These are phyloP conservation scores for Myochromella boudieri DNA, from an alignment of 768 basidiomycete species.

Conservation along the genomic window DNA sequence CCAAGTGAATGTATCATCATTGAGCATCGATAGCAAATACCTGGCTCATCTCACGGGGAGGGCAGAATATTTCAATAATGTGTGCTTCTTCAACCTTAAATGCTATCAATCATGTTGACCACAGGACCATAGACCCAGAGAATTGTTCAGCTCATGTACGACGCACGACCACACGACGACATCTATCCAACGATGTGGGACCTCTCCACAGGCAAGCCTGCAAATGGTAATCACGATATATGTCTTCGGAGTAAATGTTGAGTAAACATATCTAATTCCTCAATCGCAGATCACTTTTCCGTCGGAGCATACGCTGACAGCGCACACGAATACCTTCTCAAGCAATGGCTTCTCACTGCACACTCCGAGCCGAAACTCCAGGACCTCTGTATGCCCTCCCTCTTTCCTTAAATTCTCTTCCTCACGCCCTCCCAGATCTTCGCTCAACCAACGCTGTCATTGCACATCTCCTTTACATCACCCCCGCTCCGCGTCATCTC, in stretches of 20 bases:
- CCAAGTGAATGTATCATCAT: neutral
- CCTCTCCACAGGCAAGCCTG: constrained; percentile 40
- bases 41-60: constrained; percentile 75
- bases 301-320: constrained; percentile 64
- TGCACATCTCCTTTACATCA: constrained; percentile 53
- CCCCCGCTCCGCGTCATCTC: constrained; percentile 48
- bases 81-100: constrained; percentile 8
- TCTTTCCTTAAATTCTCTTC: constrained; percentile 25
- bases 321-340: constrained; percentile 69
- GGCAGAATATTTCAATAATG: constrained; percentile 54
- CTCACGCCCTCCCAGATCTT: constrained; percentile 38
- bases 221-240: constrained; percentile 38
- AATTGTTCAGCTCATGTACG: constrained; percentile 50
- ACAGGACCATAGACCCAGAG: constrained; percentile 39
- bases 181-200: constrained; percentile 59
- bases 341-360: constrained; percentile 62
- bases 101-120: neutral
- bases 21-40: constrained; percentile 55
- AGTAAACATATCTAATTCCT: neutral
- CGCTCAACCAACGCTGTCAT: constrained; percentile 50
- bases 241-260: neutral
- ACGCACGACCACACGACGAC: constrained; percentile 40
- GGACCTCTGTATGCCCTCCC: constrained; percentile 55
- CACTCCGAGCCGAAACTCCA: constrained; percentile 49
- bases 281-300: constrained; percentile 38